Evolutionary conservation across 306 rosid genomes (phyloP).

Genomic region (Acacia confusa): DNA sequence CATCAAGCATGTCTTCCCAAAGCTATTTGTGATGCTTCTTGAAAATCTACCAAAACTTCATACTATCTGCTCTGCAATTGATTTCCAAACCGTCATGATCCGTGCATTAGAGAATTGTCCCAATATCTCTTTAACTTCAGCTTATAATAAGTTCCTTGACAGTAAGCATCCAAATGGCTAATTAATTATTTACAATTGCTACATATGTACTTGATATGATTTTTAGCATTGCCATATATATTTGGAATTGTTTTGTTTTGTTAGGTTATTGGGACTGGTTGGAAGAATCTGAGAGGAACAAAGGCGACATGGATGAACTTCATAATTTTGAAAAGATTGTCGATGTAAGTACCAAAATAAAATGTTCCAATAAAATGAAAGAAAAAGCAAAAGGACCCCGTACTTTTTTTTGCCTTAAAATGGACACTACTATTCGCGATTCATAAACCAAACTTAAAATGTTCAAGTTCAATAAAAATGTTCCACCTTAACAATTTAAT

Average conservation of each 20-base stretch:
- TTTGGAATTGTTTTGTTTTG: background rate
- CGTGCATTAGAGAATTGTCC: background rate
- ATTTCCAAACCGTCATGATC: background rate
- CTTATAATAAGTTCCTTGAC: background rate
- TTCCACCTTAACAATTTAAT: background rate
- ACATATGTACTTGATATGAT: background rate
- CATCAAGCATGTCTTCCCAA: background rate
- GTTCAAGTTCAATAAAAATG: too few relatives aligned
- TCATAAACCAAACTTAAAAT: too few relatives aligned
- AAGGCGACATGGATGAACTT: background rate
- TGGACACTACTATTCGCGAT: too few relatives aligned
- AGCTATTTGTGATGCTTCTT: background rate
- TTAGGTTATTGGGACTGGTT: background rate
- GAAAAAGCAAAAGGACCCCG: too few relatives aligned
- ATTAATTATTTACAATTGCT: background rate
- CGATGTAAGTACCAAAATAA: background rate
- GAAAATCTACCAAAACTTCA: background rate
- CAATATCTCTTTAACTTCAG: background rate
- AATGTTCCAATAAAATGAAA: too few relatives aligned
- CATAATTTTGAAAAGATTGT: fast-evolving
- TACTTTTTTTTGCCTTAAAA: too few relatives aligned
- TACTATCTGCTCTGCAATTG: background rate
- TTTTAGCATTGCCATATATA: background rate
- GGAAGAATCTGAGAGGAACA: fast-evolving
- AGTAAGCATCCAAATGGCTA: background rate